phyloP scores from a whole-genome alignment of 2,329 filamentous ascomycete species.

The Diplodia scrobiculata region DNA sequence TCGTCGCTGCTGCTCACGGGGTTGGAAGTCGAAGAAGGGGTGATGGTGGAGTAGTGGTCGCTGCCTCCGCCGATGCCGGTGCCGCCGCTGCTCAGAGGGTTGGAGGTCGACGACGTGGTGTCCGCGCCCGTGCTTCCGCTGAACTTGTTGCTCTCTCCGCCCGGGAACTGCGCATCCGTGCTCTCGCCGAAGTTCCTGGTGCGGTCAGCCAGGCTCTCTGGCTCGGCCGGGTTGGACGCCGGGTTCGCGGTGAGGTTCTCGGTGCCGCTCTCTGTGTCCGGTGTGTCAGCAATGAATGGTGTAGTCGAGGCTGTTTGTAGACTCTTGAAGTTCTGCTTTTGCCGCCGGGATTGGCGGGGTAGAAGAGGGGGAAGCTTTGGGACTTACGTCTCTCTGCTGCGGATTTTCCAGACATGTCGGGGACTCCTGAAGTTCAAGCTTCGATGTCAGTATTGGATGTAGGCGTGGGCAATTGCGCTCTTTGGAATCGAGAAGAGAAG shows the following conservation, averaged over 20 bases:
- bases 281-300: background rate
- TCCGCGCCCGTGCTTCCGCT: background rate
- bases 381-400: slow-evolving; percentile 3
- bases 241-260: background rate
- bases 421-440: slow-evolving; percentile 4
- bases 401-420: slow-evolving; percentile 21
- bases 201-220: slow-evolving; percentile 7
- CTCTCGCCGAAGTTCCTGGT: slow-evolving; percentile 17
- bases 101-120: background rate
- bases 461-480: background rate
- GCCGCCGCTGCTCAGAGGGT: background rate
- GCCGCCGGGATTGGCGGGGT: background rate
- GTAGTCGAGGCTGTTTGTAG: background rate
- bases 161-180: background rate
- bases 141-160: background rate
- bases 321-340: background rate
- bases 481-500: background rate
- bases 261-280: background rate
- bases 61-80: too few relatives aligned
- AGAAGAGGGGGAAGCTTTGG: background rate
- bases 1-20: background rate
- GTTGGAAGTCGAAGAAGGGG: background rate
- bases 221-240: background rate
- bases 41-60: background rate
- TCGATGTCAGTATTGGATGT: background rate